Evolutionary conservation across 1,284 basidiomycete genomes (phyloP), one percentile per base, ranked within the genome.

Genomic region (Austroboletus novae-zelandiae): DNA sequence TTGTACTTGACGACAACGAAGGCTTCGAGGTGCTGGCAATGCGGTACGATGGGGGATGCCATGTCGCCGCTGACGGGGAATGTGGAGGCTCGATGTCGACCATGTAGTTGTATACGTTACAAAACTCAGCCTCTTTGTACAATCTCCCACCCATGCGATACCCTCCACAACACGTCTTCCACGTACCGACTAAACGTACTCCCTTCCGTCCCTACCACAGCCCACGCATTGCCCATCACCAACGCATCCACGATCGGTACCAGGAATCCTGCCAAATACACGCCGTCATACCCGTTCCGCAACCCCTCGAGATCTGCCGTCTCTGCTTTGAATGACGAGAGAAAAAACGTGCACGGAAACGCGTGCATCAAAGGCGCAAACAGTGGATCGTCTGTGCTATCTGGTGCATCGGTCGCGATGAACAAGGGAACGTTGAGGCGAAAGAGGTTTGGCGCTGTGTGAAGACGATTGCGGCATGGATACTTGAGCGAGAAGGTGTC

Each of bases 181-280:
- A 86, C 76, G 57, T 84, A 91, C 47, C 74, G 70, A 65, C 85
- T 86, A 60, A 89, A 91, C 29, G 89, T 90, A 61, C 86, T 89
- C 46, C 77, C 75, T 43, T 80, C 75, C 11, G 86, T 91, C 2
- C 84, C 85, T 1, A 83, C 77, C 31, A 87, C 75, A n/a, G 62
- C 70, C 60, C 72, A 67, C 1, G 81, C 83, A 45, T 74, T 74
- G 1, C 78, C 79, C 17, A 80, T 77, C 30, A 90, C 76, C 68
- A 89, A 74, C 9, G 84, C 85, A 60, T 91, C 88, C 31, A 91
- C 61, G 48, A 89, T 78, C 1, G 88, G 83, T 20, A 77, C 57
- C 18, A 88, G 53, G 59, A 83, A 81, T 9, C 61, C 57, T 23
- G 65, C 73, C 43, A 90, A 66, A 30, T 53, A 61, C 17, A 83